Evolutionary conservation across 1,284 basidiomycete genomes (phyloP).

Genomic region (Cryptococcus amylolentus): DNA sequence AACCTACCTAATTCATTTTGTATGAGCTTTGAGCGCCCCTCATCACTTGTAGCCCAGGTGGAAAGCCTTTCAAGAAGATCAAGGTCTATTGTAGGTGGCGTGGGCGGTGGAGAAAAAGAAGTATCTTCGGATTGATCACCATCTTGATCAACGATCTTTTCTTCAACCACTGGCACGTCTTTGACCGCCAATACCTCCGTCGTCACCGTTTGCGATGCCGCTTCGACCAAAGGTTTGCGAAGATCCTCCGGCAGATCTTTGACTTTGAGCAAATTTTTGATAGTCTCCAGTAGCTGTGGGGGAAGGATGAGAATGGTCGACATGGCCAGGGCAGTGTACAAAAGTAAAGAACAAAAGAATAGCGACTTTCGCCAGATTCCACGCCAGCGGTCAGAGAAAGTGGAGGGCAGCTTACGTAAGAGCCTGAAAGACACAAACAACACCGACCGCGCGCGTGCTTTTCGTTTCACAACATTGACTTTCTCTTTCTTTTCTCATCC

Average conservation of each 20-base stretch:
- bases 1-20: background rate
- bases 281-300: constrained; percentile 29
- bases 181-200: background rate
- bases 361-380: no score
- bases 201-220: background rate
- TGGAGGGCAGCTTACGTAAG: background rate
- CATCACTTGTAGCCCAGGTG: constrained; percentile 8
- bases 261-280: constrained; percentile 21
- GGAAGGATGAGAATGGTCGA: constrained; percentile 34
- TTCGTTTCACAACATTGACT: background rate
- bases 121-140: background rate
- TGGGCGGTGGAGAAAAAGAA: background rate
- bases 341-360: no score
- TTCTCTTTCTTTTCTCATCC: background rate
- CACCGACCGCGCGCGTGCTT: background rate
- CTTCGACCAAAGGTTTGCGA: background rate
- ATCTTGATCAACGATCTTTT: background rate
- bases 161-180: background rate
- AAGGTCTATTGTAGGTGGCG: constrained; percentile 9
- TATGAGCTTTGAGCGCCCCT: background rate
- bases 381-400: no score
- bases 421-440: background rate
- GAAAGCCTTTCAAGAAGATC: constrained; percentile 8
- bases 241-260: constrained; percentile 14
- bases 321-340: background rate